A percentile compares a stretch with the other conserved stretches of the same genome.
These are phyloP conservation scores for Plasmodium gonderi DNA, from an alignment of 169 alveolate genomes.

Conservation along the genomic window DNA sequence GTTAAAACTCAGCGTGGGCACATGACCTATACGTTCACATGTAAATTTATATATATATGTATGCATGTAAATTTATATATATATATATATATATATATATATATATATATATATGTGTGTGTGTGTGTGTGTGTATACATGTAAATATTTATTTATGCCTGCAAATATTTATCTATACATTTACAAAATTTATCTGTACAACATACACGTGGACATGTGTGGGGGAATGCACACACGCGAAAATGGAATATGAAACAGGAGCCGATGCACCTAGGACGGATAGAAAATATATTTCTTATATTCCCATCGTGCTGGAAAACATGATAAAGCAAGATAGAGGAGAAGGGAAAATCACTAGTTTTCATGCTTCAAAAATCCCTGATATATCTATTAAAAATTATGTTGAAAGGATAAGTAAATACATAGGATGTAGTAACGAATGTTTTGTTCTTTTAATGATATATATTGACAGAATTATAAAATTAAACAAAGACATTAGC, in stretches of 20 bases:
- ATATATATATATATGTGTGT: not conserved
- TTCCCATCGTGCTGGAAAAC: constrained; percentile 36
- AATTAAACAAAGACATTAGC: constrained; percentile 80
- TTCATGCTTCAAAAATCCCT: constrained; percentile 90
- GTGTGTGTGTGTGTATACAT: not conserved
- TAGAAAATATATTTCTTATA: constrained; percentile 5
- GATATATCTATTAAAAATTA: constrained; percentile 88
- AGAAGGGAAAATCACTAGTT: constrained; percentile 85
- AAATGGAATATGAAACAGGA: constrained; percentile 18
- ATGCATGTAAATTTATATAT: no score
- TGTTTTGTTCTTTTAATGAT: constrained; percentile 89
- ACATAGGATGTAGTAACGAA: constrained; percentile 90
- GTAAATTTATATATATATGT: no score
- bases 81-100: no score
- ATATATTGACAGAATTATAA: constrained; percentile 87
- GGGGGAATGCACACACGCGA: not conserved
- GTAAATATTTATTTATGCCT: not conserved
- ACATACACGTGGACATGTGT: no score
- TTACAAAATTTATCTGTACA: not conserved
- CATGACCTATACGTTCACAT: no score
- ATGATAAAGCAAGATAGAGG: constrained; percentile 17
- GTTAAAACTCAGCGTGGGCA: not conserved
- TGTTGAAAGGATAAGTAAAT: constrained; percentile 87
- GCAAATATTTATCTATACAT: no score
- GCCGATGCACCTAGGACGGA: constrained; percentile 61